Evolutionary conservation across 345 rosid species (phyloP).

Genomic region (Hibiscus mutabilis): DNA sequence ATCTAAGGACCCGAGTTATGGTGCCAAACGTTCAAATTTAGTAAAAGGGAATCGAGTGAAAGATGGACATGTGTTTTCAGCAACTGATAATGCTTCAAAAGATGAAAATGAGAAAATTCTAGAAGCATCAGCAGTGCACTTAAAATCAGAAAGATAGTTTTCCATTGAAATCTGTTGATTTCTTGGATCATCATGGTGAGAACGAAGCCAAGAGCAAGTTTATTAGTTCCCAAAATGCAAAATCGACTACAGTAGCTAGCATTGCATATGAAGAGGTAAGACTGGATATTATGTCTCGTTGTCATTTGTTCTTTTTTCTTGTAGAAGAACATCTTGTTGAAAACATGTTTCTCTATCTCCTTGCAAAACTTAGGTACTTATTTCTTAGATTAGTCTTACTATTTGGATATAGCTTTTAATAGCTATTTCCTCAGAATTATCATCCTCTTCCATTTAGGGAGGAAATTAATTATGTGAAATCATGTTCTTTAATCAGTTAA

Average conservation of each 20-base stretch:
- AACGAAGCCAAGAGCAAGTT: constrained; percentile 15
- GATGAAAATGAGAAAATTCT: constrained; percentile 23
- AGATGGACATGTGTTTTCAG: constrained; percentile 17
- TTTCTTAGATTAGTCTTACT: constrained; percentile 1
- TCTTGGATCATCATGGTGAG: constrained; percentile 6
- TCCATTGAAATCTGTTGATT: constrained; percentile 11
- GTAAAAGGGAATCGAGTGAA: constrained; percentile 19
- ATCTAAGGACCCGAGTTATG: constrained; percentile 10
- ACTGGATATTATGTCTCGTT: constrained; percentile 16
- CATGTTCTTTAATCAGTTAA: constrained; percentile 16
- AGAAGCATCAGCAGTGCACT: constrained; percentile 21
- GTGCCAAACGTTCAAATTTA: constrained; percentile 17
- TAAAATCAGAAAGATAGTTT: constrained; percentile 20
- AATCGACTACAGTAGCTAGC: constrained; percentile 15
- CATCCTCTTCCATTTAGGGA: not conserved
- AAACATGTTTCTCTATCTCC: not conserved
- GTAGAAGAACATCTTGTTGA: not conserved
- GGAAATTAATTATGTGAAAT: not conserved
- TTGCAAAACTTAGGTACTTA: not conserved
- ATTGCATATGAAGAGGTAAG: constrained; percentile 26
- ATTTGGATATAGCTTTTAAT: not conserved
- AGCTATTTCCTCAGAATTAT: not conserved
- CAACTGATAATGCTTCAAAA: constrained; percentile 12
- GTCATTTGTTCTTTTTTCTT: not conserved
- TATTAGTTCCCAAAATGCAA: constrained; percentile 13